Evolutionary conservation across 805 yeast genomes (phyloP), one percentile per base, ranked within the genome.

Genomic region (Barnettozyma californica): DNA sequence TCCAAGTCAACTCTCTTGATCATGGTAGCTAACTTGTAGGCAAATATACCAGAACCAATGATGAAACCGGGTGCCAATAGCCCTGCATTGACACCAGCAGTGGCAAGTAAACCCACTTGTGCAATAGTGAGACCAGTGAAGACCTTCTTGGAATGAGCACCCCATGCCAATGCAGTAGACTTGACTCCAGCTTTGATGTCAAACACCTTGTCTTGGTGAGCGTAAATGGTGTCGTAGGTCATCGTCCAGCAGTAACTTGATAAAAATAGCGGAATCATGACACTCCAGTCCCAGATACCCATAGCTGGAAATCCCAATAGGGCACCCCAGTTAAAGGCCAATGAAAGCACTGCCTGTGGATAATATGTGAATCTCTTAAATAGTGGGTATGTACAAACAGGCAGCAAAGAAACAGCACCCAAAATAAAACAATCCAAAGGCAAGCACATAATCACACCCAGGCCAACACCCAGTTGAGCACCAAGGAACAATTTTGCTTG

Each of bases 101-200:
- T 53, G 2, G 81, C 71, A 52, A 81, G 77, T 36, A 82, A 66
- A 1, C 76, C 77, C 54, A 86, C 72, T 67, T 94, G 99, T 1
- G 80, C 81, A 1, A 72, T 71, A 7, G 88, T 77, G 54, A 90
- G 63, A 0, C 77, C 82, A 41, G 78, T 73, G 58, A 87, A 73
- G 38, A 90, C 79, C 10, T 80, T 75, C 63, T 86, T 90, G 1
- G 96, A 78, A 29, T 78, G 75, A 20, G 76, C 78, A 9, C 95
- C 95, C 99, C 99, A 95, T 2, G 87, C 91, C 56, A 94, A 75
- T 8, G 99, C 99, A 0, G 98, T 90, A 2, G 96, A 87, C 65
- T 90, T 90, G 57, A 94, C 85, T 19, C 99, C 99, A 0, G 96
- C 97, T 49, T 77, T 74, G 46, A 87, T 69, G 67, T 94, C 99